Evolutionary conservation across 768 basidiomycete species (phyloP).

Genomic region (Pseudohyphozyma bogoriensis): DNA sequence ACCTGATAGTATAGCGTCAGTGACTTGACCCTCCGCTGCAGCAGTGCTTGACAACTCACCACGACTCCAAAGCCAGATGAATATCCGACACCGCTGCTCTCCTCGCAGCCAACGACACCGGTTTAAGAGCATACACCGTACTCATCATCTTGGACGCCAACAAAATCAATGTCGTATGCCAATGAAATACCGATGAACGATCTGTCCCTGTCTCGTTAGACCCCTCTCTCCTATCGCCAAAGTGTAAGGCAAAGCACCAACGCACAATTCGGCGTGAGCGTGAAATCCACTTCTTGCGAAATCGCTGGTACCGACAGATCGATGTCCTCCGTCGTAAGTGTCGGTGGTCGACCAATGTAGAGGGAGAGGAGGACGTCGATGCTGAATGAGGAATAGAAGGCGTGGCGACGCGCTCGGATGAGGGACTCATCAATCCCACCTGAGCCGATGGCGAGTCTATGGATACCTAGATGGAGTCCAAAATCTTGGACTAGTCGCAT

Average conservation of each 20-base stretch:
- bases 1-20: too few relatives aligned
- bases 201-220: too few relatives aligned
- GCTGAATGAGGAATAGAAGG: not conserved
- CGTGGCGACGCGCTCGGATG: not conserved
- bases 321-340: not conserved
- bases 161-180: conserved; percentile 7
- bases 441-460: conserved; percentile 3
- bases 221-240: too few relatives aligned
- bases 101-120: conserved; percentile 3
- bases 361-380: not conserved
- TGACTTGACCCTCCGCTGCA: too few relatives aligned
- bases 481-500: conserved; percentile 5
- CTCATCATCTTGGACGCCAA: conserved; percentile 11
- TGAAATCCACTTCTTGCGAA: not conserved
- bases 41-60: too few relatives aligned
- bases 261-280: not conserved
- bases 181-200: conserved; percentile 18
- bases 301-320: not conserved
- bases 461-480: conserved; percentile 6
- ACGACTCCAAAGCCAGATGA: conserved; percentile 19
- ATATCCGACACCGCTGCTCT: conserved; percentile 18
- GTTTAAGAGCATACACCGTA: conserved; percentile 13
- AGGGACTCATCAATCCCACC: not conserved
- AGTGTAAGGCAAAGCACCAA: not conserved
- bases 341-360: not conserved